Percentiles rank a stretch among this genome's conserved stretches.
Conservation (phyloP, 2,329 filamentous ascomycete species). For the Hypoxylon sp. region DNA sequence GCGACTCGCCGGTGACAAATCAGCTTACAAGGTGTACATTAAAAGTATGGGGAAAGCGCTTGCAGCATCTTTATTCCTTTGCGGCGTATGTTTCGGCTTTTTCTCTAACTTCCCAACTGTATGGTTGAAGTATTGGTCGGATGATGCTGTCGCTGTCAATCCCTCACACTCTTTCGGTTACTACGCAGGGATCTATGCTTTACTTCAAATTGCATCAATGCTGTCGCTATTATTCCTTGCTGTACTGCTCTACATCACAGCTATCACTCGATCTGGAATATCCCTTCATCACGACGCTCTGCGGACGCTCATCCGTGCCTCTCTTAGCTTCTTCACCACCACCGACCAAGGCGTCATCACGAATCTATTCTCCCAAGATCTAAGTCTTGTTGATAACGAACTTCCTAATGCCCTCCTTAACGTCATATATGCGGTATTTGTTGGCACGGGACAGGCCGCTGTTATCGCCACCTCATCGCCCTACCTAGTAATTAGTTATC, state of each 20-base stretch:
- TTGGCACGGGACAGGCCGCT: constrained; percentile 59
- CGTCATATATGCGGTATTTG: constrained; percentile 19
- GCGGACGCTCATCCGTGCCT: constrained; percentile 58
- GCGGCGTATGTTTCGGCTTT: constrained; percentile 39
- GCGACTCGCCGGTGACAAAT: constrained; percentile 43
- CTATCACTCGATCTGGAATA: constrained; percentile 40
- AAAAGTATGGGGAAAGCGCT: constrained; percentile 45
- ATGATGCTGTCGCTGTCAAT: constrained; percentile 28
- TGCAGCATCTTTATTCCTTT: constrained; percentile 30
- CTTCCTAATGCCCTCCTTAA: constrained; percentile 54
- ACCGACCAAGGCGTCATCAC: constrained; percentile 56
- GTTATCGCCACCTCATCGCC: constrained; percentile 59
- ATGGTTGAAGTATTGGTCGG: constrained; percentile 50
- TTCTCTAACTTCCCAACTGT: constrained; percentile 48
- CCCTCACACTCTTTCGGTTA: constrained; percentile 46
- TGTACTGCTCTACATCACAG: constrained; percentile 33
- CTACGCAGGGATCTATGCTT: constrained; percentile 48
- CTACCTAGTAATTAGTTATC: constrained; percentile 62
- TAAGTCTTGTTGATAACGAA: constrained; percentile 58
- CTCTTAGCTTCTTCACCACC: constrained; percentile 55
- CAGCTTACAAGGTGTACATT: constrained; percentile 49
- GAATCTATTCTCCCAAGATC: constrained; percentile 60
- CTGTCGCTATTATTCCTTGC: constrained; percentile 40
- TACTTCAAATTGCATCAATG: constrained; percentile 42
- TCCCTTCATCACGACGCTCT: constrained; percentile 47